A percentile compares a stretch with the other conserved stretches of the same genome.
These are phyloP conservation scores for Spergularia azorica DNA, from an alignment of 179 eudicot genomes.

Conservation along the genomic window DNA sequence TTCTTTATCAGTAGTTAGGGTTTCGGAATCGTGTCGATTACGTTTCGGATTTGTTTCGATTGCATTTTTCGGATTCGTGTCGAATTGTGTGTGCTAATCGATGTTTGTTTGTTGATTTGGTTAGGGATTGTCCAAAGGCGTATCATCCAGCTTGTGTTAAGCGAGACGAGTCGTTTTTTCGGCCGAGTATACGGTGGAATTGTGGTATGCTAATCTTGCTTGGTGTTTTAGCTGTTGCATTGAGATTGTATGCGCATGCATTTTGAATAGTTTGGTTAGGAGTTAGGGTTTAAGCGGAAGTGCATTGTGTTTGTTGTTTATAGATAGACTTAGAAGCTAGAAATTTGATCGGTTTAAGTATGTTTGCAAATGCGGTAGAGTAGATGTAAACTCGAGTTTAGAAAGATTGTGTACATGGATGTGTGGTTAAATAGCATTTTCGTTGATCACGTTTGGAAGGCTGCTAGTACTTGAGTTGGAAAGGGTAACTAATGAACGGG, in stretches of 20 bases:
- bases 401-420: too few relatives aligned
- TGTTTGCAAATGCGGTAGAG: slow-evolving; percentile 2
- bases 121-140: slow-evolving; percentile 97
- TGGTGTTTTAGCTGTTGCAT: background rate
- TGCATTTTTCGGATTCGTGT: background rate
- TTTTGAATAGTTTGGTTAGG: background rate
- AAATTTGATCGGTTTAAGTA: too few relatives aligned
- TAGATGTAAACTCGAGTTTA: background rate
- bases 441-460: background rate
- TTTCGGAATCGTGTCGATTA: slow-evolving; percentile 1
- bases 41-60: background rate
- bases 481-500: background rate
- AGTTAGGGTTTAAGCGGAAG: background rate
- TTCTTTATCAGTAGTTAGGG: slow-evolving; percentile 20
- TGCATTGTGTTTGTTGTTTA: background rate
- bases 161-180: slow-evolving; percentile 85
- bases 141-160: slow-evolving; percentile 95
- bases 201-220: slow-evolving; percentile 61
- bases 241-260: background rate
- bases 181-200: slow-evolving; percentile 70
- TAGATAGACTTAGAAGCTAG: background rate
- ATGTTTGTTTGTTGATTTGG: slow-evolving; percentile 9
- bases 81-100: background rate
- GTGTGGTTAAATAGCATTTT: too few relatives aligned
- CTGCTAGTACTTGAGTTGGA: background rate